phyloP scores from a whole-genome alignment of 345 rosid genomes.

The Atalantia buxifolia region DNA sequence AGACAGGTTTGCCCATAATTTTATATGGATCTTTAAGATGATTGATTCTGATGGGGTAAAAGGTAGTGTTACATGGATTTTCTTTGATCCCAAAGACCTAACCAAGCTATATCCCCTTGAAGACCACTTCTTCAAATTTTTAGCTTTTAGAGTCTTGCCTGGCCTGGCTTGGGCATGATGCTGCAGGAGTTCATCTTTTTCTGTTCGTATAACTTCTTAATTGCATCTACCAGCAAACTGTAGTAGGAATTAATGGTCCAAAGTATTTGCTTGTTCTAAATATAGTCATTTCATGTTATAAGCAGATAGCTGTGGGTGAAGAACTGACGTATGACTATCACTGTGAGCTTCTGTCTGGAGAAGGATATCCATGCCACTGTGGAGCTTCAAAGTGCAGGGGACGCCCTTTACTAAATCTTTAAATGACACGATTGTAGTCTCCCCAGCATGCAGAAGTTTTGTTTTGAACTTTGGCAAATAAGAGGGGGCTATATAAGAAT shows the following conservation, averaged over 20 bases:
- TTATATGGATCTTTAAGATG: neutral
- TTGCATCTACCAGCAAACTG: neutral
- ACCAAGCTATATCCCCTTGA: neutral
- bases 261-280: neutral
- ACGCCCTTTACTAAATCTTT: conserved; percentile 38
- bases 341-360: conserved; percentile 46
- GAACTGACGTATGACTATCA: conserved; percentile 74
- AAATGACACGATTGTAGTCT: neutral
- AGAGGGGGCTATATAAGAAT: neutral
- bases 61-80: neutral
- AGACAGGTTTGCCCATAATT: conserved; percentile 1
- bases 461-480: neutral
- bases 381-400: conserved; percentile 67
- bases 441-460: neutral
- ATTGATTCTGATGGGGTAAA: neutral
- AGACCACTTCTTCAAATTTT: neutral
- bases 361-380: conserved; percentile 69
- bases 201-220: neutral
- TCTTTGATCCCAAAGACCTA: neutral
- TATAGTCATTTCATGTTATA: conserved; percentile 8
- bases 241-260: neutral
- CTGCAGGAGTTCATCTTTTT: neutral
- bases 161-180: neutral
- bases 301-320: conserved; percentile 93
- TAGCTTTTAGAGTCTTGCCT: neutral